These are phyloP conservation scores for Microdochium trichocladiopsis DNA, from an alignment of 2,329 filamentous ascomycete species.

Conservation along the genomic window DNA sequence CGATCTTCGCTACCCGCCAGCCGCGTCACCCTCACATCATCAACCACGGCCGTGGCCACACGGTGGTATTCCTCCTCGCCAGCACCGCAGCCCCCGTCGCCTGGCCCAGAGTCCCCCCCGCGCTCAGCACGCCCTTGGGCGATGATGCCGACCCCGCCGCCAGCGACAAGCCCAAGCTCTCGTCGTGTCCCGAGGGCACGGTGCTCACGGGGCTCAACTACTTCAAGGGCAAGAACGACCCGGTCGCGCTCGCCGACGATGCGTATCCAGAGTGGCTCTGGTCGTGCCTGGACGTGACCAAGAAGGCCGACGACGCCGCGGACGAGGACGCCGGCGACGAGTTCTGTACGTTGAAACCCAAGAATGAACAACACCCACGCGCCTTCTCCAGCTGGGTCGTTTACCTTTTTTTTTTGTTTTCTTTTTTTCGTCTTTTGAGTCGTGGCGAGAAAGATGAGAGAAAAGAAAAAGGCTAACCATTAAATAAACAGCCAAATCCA, in stretches of 20 bases:
- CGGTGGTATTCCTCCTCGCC: slow-evolving; percentile 17
- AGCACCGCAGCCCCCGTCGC: slow-evolving; percentile 13
- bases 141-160: slow-evolving; percentile 7
- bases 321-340: slow-evolving; percentile 60
- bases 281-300: slow-evolving; percentile 57
- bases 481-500: slow-evolving; percentile 62
- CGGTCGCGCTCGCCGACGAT: slow-evolving; percentile 64
- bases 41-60: slow-evolving; percentile 17
- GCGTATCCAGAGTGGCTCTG: slow-evolving; percentile 81
- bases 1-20: slow-evolving; percentile 7
- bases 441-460: no score
- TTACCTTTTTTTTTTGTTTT: neutral
- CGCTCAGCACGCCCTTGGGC: slow-evolving; percentile 18
- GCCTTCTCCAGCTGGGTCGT: no score
- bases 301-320: slow-evolving; percentile 40
- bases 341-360: slow-evolving; percentile 57
- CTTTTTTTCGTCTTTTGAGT: neutral
- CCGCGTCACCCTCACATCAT: slow-evolving; percentile 14
- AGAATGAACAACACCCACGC: neutral
- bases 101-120: slow-evolving; percentile 6
- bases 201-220: slow-evolving; percentile 70
- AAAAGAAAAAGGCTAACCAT: neutral
- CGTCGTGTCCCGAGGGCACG: slow-evolving; percentile 60
- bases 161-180: slow-evolving; percentile 20
- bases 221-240: slow-evolving; percentile 65